Percentiles rank a stretch among this genome's conserved stretches.
phyloP scores from a whole-genome alignment of 1,139 yeast genomes.

The Kodamaea anthophila region DNA sequence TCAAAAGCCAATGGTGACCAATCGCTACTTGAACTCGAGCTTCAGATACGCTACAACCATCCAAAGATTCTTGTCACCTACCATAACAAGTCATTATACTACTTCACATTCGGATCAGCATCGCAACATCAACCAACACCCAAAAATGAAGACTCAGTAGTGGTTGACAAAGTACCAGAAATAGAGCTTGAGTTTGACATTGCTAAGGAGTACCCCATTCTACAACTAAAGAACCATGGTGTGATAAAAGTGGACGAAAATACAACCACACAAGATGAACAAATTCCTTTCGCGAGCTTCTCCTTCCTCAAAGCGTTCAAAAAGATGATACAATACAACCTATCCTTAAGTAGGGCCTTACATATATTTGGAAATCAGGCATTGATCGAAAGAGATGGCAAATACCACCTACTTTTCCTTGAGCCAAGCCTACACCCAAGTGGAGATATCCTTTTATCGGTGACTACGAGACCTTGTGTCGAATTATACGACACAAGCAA shows the following conservation, averaged over 20 bases:
- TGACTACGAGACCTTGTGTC: constrained; percentile 20
- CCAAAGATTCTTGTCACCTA: constrained; percentile 52
- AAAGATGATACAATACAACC: constrained; percentile 44
- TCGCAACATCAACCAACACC: constrained; percentile 2
- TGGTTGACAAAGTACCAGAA: constrained; percentile 3
- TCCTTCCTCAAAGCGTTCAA: constrained; percentile 59
- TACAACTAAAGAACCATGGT: constrained; percentile 27
- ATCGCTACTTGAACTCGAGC: constrained; percentile 52
- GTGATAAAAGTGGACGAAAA: constrained; percentile 17
- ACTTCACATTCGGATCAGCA: constrained; percentile 37
- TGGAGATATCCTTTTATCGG: constrained; percentile 43
- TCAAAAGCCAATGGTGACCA: constrained; percentile 26
- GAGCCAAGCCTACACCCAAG: constrained; percentile 50
- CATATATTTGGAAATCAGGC: constrained; percentile 54
- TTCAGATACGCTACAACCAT: constrained; percentile 44
- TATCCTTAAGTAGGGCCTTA: constrained; percentile 34
- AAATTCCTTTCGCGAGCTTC: constrained; percentile 43
- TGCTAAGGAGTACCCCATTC: constrained; percentile 25
- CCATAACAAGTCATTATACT: constrained; percentile 58
- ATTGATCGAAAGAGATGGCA: constrained; percentile 15
- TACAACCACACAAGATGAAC: constrained; percentile 13
- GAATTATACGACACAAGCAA: constrained; percentile 17
- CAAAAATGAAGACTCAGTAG: constrained; percentile 2
- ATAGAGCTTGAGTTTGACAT: constrained; percentile 16
- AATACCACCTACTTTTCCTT: constrained; percentile 32